Conservation (phyloP, 1,139 yeast species). For the Candida sojae region DNA sequence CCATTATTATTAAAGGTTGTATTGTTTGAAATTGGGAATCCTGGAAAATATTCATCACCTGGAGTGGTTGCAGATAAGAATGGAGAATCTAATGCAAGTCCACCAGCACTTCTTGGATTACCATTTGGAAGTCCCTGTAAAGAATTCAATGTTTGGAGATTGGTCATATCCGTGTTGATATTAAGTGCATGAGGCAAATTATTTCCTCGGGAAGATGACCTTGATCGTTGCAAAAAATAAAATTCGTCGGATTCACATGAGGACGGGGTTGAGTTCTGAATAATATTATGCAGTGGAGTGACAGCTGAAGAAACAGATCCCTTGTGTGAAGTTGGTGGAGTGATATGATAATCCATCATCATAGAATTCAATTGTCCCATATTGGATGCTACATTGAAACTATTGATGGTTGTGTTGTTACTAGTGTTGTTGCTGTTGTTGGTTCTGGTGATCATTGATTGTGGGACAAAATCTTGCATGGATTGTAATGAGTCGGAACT, state of each 20-base stretch:
- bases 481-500: conserved; percentile 49
- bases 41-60: conserved; percentile 35
- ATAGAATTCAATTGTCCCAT: conserved; percentile 27
- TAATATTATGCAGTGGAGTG: not conserved
- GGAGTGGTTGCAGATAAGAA: conserved; percentile 46
- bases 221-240: conserved; percentile 19
- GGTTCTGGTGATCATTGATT: conserved; percentile 34
- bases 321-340: conserved; percentile 44
- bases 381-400: not conserved
- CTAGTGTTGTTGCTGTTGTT: conserved; percentile 1
- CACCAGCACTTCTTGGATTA: conserved; percentile 8
- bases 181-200: conserved; percentile 38
- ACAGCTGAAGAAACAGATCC: conserved; percentile 31
- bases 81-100: conserved; percentile 42
- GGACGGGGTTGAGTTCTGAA: conserved; percentile 2
- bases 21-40: conserved; percentile 11
- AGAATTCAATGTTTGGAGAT: conserved; percentile 28
- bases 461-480: conserved; percentile 49
- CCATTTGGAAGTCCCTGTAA: conserved; percentile 21
- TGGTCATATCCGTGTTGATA: conserved; percentile 43
- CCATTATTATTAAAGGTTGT: conserved; percentile 3
- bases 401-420: conserved; percentile 6
- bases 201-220: conserved; percentile 26
- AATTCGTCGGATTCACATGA: conserved; percentile 15
- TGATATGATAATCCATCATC: conserved; percentile 44